Evolutionary conservation across 176 grass and related monocot species (phyloP).

Genomic region (Carex scoparia): DNA sequence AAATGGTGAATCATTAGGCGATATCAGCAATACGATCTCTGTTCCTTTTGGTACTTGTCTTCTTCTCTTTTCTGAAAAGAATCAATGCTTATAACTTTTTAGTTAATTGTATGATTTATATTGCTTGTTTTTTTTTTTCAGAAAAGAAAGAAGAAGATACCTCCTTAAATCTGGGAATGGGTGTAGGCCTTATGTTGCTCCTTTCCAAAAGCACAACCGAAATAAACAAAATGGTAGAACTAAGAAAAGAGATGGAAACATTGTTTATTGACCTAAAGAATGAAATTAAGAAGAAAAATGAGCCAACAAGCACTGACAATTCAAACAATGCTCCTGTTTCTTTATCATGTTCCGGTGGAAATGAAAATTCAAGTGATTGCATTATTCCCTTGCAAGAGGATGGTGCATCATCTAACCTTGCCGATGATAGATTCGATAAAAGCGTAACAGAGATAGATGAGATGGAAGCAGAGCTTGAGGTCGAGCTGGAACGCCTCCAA

Average conservation of each 20-base stretch:
- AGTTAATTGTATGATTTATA: background rate
- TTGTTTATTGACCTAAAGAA: conserved; percentile 42
- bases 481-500: conserved; percentile 47
- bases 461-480: conserved; percentile 75
- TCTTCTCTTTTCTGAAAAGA: background rate
- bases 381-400: conserved; percentile 1
- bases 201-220: conserved; percentile 60
- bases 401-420: conserved; percentile 15
- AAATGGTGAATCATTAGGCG: background rate
- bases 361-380: background rate
- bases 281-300: conserved; percentile 23
- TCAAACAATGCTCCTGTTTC: conserved; percentile 24
- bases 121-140: conserved; percentile 26
- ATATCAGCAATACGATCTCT: conserved; percentile 15
- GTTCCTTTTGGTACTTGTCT: conserved; percentile 9
- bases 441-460: conserved; percentile 31
- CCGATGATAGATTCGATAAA: background rate
- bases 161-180: conserved; percentile 64
- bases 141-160: conserved; percentile 51
- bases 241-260: conserved; percentile 70
- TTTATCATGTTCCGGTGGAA: conserved; percentile 13
- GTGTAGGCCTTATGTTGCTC: conserved; percentile 54
- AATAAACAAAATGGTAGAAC: conserved; percentile 69
- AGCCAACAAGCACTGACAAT: conserved; percentile 13
- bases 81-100: background rate